These are phyloP conservation scores for Citrus sinensis DNA, from an alignment of 345 rosid genomes.

Conservation along the genomic window DNA sequence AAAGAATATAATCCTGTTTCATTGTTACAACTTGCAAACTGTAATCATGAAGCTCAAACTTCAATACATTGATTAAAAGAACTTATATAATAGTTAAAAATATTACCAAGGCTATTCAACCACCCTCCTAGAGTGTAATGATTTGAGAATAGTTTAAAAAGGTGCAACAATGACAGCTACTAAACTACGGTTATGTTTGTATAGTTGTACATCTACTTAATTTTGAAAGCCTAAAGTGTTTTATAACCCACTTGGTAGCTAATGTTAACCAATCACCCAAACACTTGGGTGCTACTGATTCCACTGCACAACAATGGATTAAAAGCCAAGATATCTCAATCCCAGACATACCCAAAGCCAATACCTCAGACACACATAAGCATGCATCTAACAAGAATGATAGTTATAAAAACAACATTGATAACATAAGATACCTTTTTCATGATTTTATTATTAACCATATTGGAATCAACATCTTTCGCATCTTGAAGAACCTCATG, in stretches of 20 bases:
- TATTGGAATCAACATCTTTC: slow-evolving; percentile 33
- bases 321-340: not conserved
- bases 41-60: not conserved
- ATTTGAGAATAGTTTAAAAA: not conserved
- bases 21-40: not conserved
- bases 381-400: not conserved
- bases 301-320: not conserved
- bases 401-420: not conserved
- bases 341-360: not conserved
- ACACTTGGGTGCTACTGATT: not conserved
- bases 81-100: not conserved
- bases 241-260: not conserved
- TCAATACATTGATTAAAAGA: not conserved
- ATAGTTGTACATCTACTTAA: not conserved
- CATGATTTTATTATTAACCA: slow-evolving; percentile 45
- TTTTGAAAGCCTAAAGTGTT: not conserved
- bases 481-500: slow-evolving; percentile 79
- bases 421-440: slow-evolving; percentile 56
- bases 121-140: not conserved
- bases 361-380: not conserved
- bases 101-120: not conserved
- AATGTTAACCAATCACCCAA: not conserved
- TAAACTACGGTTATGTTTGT: no score
- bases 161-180: slow-evolving; percentile 4
- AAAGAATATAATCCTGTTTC: not conserved